phyloP scores from a whole-genome alignment of 495 filamentous ascomycete genomes.

The Lasiosphaeria ovina region DNA sequence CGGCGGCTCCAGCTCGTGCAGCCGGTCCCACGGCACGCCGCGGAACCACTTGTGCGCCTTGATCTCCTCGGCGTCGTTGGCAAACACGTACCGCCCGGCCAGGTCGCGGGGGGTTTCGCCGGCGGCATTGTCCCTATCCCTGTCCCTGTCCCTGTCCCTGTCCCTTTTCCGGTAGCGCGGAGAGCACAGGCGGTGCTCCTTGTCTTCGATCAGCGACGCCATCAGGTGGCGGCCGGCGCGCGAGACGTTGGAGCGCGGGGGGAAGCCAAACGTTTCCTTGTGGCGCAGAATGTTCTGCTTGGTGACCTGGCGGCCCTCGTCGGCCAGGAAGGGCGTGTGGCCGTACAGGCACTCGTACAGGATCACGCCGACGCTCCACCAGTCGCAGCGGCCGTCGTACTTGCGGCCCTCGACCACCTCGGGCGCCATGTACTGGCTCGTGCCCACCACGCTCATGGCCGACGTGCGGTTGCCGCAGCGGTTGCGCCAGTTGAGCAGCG shows the following conservation, averaged over 20 bases:
- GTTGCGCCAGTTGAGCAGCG: conserved; percentile 75
- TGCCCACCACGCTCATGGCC: conserved; percentile 87
- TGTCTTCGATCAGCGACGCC: conserved; percentile 69
- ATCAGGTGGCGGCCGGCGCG: conserved; percentile 71
- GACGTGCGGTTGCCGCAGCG: conserved; percentile 67
- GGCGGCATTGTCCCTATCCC: neutral
- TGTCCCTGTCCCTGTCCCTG: neutral
- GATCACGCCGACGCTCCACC: conserved; percentile 94
- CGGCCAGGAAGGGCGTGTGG: conserved; percentile 81
- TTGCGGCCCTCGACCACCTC: conserved; percentile 79
- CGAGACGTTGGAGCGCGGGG: conserved; percentile 58
- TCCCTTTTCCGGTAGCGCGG: conserved; percentile 68
- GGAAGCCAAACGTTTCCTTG: conserved; percentile 58
- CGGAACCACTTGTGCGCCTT: conserved; percentile 73
- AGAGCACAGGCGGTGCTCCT: conserved; percentile 71
- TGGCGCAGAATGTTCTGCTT: conserved; percentile 71
- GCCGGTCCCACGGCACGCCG: conserved; percentile 62
- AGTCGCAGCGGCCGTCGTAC: conserved; percentile 93
- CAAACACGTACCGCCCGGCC: conserved; percentile 64
- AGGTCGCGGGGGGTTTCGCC: conserved; percentile 30
- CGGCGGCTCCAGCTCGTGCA: conserved; percentile 68
- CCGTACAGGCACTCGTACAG: conserved; percentile 93
- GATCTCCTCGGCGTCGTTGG: conserved; percentile 75
- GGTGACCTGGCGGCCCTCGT: conserved; percentile 70
- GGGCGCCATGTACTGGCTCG: conserved; percentile 96